Conservation (phyloP, 768 basidiomycete genomes). For the Mycena crocata region DNA sequence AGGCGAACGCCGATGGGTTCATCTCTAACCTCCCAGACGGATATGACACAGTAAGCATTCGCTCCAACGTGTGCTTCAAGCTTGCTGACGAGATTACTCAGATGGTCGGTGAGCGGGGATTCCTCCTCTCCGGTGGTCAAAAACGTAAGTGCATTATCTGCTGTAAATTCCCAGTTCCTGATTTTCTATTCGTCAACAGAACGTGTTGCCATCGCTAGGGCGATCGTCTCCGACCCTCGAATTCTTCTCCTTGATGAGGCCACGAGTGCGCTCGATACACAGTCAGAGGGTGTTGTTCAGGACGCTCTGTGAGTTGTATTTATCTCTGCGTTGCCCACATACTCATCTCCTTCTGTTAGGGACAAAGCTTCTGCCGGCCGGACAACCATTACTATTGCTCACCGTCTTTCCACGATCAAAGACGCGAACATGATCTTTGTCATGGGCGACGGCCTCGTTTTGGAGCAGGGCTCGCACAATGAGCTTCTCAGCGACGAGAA, state of each 20-base stretch:
- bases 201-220: slow-evolving; percentile 90
- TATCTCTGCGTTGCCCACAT: neutral
- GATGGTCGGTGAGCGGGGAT: slow-evolving; percentile 89
- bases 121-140: slow-evolving; percentile 87
- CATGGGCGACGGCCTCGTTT: slow-evolving; percentile 87
- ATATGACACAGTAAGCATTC: slow-evolving; percentile 69
- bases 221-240: slow-evolving; percentile 88
- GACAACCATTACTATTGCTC: slow-evolving; percentile 68
- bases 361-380: slow-evolving; percentile 76
- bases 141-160: slow-evolving; percentile 54
- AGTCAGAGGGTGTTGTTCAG: slow-evolving; percentile 89
- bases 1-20: slow-evolving; percentile 91
- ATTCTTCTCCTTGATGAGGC: slow-evolving; percentile 92
- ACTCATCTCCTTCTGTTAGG: neutral
- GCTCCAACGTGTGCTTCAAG: too few species aligned
- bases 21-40: slow-evolving; percentile 83
- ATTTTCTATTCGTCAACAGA: slow-evolving; percentile 72
- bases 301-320: slow-evolving; percentile 65
- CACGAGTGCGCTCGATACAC: slow-evolving; percentile 90
- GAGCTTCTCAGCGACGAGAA: slow-evolving; percentile 68
- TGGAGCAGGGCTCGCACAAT: slow-evolving; percentile 85
- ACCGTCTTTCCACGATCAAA: slow-evolving; percentile 86
- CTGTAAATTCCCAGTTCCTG: neutral
- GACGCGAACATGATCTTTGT: slow-evolving; percentile 88
- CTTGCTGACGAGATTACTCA: neutral